Base-by-base conservation (phyloP, 2,329 filamentous ascomycete species). In the Lecanoromycetidae sp. region DNA sequence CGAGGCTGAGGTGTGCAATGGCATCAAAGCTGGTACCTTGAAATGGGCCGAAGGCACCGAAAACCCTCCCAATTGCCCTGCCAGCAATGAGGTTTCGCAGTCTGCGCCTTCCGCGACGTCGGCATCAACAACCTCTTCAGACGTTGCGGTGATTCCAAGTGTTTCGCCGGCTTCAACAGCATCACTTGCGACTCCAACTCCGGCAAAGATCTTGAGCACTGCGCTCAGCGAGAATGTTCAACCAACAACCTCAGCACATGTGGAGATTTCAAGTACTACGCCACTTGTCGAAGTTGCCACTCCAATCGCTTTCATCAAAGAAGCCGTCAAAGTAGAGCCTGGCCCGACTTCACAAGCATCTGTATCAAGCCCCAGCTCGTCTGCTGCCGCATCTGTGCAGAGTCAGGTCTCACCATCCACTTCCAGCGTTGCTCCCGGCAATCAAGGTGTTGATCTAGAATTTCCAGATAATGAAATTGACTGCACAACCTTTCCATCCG, bases 381-480 rank as follows among this genome's bases (percentile, higher is more conserved):
- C 13, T n/a, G 8, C 20, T 5, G 29, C 19, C 9, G 13, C 37
- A 12, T 44, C 9, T 29, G 20, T 29, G 7, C 1, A 12, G 35
- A 32, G 23, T 33, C 17, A 40, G 22, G 10, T 49, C 17, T 41
- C 49, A 23, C 9, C 34, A n/a, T 45, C 44, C 20, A 19, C 23
- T n/a, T 32, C 32, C n/a, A 35, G 25, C 27, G 22, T 3, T 22
- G 35, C 19, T 9, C 22, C 22, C 15, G 33, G 32, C 19, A 50
- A 48, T 39, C 51, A 50, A 23, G 50, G 84, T 42, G 55, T 90
- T 46, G 70, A 79, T 55, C 66, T 68, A 13, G 68, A 79, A 6
- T 96, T 96, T 72, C 84, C 83, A 10, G 81, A 82, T 63, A 85
- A 85, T 50, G 65, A 78, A 56, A 58, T 93, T 46, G 66, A 73